These are phyloP conservation scores for Medicago truncatula DNA, from an alignment of 306 rosid genomes.

Conservation along the genomic window MtrunA17r5.0-ANR NC_053049.1:43157001-43157500, in stretches of 20 bases:
- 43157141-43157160: constrained; percentile 50
- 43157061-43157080: constrained; percentile 60
- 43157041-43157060: constrained; percentile 47
- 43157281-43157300: constrained; percentile 77
- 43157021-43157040: constrained; percentile 13
- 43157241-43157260: constrained; percentile 59
- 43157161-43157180: constrained; percentile 40
- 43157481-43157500: constrained; percentile 40
- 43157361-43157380: constrained; percentile 63
- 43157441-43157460: constrained; percentile 79
- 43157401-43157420: constrained; percentile 62
- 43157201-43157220: background rate
- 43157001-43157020: constrained; percentile 20
- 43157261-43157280: constrained; percentile 81
- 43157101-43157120: constrained; percentile 45
- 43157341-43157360: constrained; percentile 56
- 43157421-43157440: constrained; percentile 84
- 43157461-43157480: constrained; percentile 45
- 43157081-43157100: constrained; percentile 70
- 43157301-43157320: constrained; percentile 72
- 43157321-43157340: constrained; percentile 69
- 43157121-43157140: constrained; percentile 45
- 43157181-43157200: too few relatives aligned
- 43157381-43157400: constrained; percentile 64
- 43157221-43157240: constrained; percentile 28